These are phyloP conservation scores for Penicillium odoratum DNA, from an alignment of 495 filamentous ascomycete species.

Conservation along the genomic window DNA sequence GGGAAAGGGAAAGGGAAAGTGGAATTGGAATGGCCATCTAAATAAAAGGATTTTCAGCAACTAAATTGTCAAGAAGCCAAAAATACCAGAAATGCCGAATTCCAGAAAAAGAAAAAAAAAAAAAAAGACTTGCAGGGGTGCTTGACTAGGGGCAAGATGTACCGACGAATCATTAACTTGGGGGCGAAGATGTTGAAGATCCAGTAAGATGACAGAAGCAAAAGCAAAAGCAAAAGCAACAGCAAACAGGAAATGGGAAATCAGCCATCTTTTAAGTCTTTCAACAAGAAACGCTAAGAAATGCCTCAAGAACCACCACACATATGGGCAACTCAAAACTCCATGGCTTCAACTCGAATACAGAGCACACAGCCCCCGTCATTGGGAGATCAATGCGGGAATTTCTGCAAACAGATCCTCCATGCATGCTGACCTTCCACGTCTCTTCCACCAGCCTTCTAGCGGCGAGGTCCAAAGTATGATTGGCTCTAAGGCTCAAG, in stretches of 20 bases:
- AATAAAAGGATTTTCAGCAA: constrained; percentile 16
- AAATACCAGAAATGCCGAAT: not conserved
- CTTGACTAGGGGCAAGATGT: no score
- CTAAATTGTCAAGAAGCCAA: constrained; percentile 2
- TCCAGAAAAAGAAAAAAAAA: not conserved
- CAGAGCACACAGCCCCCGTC: constrained; percentile 16
- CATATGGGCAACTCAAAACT: not conserved
- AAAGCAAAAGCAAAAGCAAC: not conserved
- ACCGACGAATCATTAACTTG: not conserved
- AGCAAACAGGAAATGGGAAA: not conserved
- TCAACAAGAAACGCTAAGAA: not conserved
- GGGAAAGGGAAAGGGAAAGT: constrained; percentile 5
- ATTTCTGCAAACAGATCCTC: constrained; percentile 28
- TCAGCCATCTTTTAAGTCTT: not conserved
- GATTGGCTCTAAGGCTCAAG: constrained; percentile 3
- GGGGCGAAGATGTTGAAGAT: constrained; percentile 5
- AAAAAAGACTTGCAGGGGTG: not conserved
- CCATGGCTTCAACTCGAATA: constrained; percentile 11
- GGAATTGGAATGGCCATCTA: constrained; percentile 18
- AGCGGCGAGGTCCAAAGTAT: constrained; percentile 14
- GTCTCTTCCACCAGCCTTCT: constrained; percentile 25
- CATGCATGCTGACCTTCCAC: constrained; percentile 18
- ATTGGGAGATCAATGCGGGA: constrained; percentile 21
- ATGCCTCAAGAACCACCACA: not conserved
- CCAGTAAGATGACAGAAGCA: no score